Conservation (phyloP, 495 filamentous ascomycete species). For the Zalerion maritima region DNA sequence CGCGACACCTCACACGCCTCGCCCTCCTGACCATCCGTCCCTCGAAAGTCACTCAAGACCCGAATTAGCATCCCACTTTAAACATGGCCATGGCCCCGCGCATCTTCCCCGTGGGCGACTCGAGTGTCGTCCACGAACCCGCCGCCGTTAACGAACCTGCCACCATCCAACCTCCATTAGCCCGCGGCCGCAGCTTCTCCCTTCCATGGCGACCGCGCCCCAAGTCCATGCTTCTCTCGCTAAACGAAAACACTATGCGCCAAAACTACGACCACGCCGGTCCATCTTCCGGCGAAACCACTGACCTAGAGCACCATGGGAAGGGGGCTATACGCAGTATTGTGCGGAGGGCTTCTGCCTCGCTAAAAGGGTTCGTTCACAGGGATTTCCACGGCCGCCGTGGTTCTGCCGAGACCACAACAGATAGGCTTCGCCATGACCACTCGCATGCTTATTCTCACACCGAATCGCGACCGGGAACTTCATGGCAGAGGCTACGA, state of each 20-base stretch:
- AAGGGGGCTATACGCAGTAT: no score
- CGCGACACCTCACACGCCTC: no score
- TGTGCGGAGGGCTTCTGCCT: no score
- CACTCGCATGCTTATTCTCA: slow-evolving; percentile 6
- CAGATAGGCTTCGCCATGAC: slow-evolving; percentile 12
- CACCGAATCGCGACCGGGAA: slow-evolving; percentile 23
- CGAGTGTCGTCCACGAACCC: slow-evolving; percentile 3
- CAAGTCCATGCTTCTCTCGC: slow-evolving; percentile 14
- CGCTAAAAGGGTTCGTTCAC: neutral
- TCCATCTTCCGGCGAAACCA: slow-evolving; percentile 1
- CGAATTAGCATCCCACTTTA: no score
- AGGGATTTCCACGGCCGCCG: neutral
- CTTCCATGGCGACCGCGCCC: slow-evolving; percentile 19
- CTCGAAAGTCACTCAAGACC: no score
- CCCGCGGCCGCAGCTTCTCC: slow-evolving; percentile 14
- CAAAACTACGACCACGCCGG: slow-evolving; percentile 8
- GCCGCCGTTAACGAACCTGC: slow-evolving; percentile 1
- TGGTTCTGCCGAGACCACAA: slow-evolving; percentile 17
- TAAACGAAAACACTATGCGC: slow-evolving; percentile 10
- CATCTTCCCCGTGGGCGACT: slow-evolving; percentile 3
- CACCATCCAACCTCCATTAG: neutral
- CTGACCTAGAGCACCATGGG: neutral
- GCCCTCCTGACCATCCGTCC: no score
- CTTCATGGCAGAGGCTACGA: slow-evolving; percentile 32
- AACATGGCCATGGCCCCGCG: slow-evolving; percentile 2